Conservation (phyloP, 129 eudicot species). For the Oenanthe sinensis region DNA sequence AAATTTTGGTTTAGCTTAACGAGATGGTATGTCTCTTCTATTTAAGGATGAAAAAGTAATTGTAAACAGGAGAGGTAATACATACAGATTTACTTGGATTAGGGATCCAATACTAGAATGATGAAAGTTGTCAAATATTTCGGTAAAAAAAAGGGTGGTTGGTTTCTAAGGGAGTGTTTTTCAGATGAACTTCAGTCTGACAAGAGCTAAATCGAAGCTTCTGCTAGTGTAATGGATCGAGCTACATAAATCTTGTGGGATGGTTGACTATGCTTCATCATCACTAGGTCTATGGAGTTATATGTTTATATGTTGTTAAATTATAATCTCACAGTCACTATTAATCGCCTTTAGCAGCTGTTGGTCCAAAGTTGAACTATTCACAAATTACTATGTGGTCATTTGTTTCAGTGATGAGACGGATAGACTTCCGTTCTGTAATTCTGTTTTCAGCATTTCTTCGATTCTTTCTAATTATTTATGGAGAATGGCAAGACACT, state of each 20-base stretch:
- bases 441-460: conserved; percentile 53
- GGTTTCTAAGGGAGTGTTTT: background rate
- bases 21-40: no score
- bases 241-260: background rate
- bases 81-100: no score
- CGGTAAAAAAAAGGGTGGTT: no score
- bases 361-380: background rate
- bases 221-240: background rate
- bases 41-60: no score
- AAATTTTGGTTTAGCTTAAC: no score
- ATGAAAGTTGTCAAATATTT: no score
- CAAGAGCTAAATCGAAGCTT: background rate
- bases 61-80: no score
- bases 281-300: background rate
- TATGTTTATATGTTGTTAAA: no score
- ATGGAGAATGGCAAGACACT: conserved; percentile 96
- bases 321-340: background rate
- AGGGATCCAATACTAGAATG: no score
- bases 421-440: conserved; percentile 22
- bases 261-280: background rate
- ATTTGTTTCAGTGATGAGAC: conserved; percentile 19
- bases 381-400: conserved; percentile 8
- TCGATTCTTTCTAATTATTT: conserved; percentile 52
- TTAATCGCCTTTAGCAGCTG: background rate
- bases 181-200: background rate